These are phyloP conservation scores for Litsea cubeba DNA, from an alignment of 164 flowering plant species.

Conservation along the genomic window DNA sequence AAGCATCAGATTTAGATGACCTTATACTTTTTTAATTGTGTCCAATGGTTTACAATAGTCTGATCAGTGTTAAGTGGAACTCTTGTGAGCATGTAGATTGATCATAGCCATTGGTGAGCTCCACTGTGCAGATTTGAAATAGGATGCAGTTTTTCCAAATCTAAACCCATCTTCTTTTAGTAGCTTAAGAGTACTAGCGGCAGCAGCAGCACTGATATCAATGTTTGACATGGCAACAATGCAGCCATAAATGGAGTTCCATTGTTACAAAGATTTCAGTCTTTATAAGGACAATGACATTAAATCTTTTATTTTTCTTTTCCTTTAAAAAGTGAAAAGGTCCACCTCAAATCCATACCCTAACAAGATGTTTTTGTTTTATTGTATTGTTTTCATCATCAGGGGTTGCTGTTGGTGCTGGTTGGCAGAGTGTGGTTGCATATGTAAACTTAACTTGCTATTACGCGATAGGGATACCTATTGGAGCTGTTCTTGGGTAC, in stretches of 20 bases:
- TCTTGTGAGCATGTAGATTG: too few species aligned
- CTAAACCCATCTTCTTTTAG: too few species aligned
- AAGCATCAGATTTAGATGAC: too few species aligned
- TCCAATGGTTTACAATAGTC: too few species aligned
- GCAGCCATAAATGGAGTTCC: neutral
- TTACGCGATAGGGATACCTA: constrained; percentile 41
- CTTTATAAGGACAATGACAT: neutral
- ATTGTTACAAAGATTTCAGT: neutral
- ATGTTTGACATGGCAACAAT: neutral
- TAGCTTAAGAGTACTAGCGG: too few species aligned
- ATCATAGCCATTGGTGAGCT: too few species aligned
- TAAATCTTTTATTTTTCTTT: neutral
- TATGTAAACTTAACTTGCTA: constrained; percentile 42
- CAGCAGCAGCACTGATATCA: neutral
- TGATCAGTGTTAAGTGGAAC: too few species aligned
- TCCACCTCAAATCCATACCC: neutral
- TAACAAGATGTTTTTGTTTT: neutral
- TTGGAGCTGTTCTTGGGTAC: constrained; percentile 42
- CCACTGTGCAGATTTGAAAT: too few species aligned
- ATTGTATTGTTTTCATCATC: neutral
- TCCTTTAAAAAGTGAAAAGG: neutral
- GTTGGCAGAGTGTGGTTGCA: constrained; percentile 40
- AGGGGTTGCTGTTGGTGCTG: constrained; percentile 46
- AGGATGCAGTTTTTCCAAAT: too few species aligned
- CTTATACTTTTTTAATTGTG: too few species aligned